Evolutionary conservation across 371 early-diverging fungal genomes (phyloP).

Genomic region (Mucor irregularis): DNA sequence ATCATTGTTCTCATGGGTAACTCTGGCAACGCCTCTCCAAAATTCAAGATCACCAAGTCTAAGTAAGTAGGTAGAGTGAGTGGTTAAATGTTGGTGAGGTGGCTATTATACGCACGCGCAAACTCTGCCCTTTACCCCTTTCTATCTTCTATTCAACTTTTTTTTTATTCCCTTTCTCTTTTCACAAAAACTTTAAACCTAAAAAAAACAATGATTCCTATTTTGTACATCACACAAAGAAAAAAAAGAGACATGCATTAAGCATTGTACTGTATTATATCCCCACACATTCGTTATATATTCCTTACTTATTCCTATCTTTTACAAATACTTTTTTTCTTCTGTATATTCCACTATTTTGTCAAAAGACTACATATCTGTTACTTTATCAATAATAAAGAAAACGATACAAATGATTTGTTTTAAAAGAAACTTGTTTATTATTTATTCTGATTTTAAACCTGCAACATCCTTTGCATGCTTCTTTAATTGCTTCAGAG

Average conservation of each 20-base stretch:
- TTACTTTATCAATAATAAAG: no score
- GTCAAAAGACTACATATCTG: no score
- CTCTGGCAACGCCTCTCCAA: constrained; percentile 48
- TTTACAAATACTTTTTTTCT: background rate
- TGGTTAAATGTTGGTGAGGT: no score
- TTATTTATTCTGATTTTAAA: background rate
- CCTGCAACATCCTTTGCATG: constrained; percentile 30
- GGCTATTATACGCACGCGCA: no score
- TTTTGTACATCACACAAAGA: constrained; percentile 10
- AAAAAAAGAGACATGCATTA: background rate
- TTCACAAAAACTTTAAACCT: no score
- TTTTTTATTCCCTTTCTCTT: no score
- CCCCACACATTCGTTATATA: constrained; percentile 6
- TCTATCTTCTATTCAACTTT: background rate
- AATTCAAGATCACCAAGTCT: constrained; percentile 33
- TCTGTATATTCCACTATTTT: background rate
- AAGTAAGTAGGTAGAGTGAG: background rate
- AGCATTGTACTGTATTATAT: constrained; percentile 13
- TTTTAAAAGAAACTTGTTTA: background rate
- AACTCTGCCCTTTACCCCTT: no score
- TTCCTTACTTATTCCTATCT: background rate
- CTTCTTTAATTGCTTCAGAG: constrained; percentile 20
- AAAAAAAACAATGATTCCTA: constrained; percentile 8
- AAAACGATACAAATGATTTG: background rate
- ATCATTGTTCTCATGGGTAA: constrained; percentile 50